Evolutionary conservation across 768 basidiomycete genomes (phyloP).

Genomic region (Naematelia aurantialba): DNA sequence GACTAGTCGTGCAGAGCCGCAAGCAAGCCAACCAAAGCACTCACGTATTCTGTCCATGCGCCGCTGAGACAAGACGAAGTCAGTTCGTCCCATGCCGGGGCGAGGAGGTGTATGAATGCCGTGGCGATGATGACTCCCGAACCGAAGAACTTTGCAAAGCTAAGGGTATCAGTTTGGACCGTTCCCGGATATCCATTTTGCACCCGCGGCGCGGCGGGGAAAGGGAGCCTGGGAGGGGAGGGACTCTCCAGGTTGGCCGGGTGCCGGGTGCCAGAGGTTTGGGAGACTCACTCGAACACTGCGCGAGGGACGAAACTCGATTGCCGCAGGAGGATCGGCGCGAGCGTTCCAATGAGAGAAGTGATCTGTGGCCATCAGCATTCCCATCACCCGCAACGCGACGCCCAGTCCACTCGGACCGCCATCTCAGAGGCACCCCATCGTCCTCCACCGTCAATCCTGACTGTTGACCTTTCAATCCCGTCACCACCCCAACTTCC

Average conservation of each 20-base stretch:
- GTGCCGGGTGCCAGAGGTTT: not conserved
- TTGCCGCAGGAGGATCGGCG: constrained; percentile 38
- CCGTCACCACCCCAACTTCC: not conserved
- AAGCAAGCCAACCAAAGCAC: too few relatives aligned
- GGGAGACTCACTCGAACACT: constrained; percentile 63
- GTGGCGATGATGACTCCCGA: constrained; percentile 78
- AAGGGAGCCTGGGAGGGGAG: too few relatives aligned
- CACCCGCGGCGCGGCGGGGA: too few relatives aligned
- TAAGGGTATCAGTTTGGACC: constrained; percentile 39
- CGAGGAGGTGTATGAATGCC: constrained; percentile 64
- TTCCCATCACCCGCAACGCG: not conserved
- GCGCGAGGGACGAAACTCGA: constrained; percentile 55
- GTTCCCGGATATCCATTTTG: too few relatives aligned
- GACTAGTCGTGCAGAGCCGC: too few relatives aligned
- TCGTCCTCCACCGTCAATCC: not conserved
- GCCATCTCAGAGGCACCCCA: not conserved
- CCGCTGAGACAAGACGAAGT: constrained; percentile 64
- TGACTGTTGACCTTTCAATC: not conserved
- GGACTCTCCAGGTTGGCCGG: not conserved
- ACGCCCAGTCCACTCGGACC: not conserved
- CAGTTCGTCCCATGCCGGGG: constrained; percentile 70
- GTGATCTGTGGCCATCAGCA: constrained; percentile 30
- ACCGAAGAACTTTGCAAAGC: constrained; percentile 85
- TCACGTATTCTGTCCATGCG: constrained; percentile 71
- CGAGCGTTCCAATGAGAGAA: constrained; percentile 38